Evolutionary conservation across 2,329 filamentous ascomycete genomes (phyloP), one percentile per base, ranked within the genome.

Genomic region (Nemania sp.): DNA sequence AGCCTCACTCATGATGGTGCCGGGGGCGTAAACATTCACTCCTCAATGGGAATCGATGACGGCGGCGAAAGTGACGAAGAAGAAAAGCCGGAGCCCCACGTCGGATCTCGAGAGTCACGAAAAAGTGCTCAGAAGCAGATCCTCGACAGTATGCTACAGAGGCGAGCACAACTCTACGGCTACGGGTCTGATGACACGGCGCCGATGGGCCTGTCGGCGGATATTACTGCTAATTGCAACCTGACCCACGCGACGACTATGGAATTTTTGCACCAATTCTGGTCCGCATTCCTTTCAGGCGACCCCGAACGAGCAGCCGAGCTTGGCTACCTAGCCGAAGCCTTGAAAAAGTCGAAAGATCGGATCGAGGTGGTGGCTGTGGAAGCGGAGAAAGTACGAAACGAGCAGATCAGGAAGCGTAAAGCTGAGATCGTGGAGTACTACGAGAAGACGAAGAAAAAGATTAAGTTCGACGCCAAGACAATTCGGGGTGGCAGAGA

Each of bases 241-340:
- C 72, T 84, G 50, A 96, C 93, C 0, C 91, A 97, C 69, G 92
- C 92, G 48, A 99, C 94, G 0, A 95, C 91, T 0, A 88, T 90
- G 31, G 94, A 99, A 68, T 99, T 97, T 66, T 77, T 99, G n/a
- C 90, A 93, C 64, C 95, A 97, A 70, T 99, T 99, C 75, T 99
- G 93, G 93, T 82, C 84, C 28, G 86, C 92, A 0, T 99, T 96
- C 67, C 80, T 96, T 22, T 97, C 92, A 0, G 93, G 92, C 12
- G 90, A 97, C 67, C 75, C 89, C 1, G 86, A 90, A 55, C 86
- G 90, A 28, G 90, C 90, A 0, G 80, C 80, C 36, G 93, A 99
- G 72, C 80, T 97, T 12, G 84, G 86, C 6, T 91, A 89, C 57
- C 80, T 97, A 41, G 86, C 89, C 6, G 90, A 96, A 68, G 93